Base-by-base conservation (phyloP, 768 basidiomycete species). In the Lactifluus piperatus region DNA sequence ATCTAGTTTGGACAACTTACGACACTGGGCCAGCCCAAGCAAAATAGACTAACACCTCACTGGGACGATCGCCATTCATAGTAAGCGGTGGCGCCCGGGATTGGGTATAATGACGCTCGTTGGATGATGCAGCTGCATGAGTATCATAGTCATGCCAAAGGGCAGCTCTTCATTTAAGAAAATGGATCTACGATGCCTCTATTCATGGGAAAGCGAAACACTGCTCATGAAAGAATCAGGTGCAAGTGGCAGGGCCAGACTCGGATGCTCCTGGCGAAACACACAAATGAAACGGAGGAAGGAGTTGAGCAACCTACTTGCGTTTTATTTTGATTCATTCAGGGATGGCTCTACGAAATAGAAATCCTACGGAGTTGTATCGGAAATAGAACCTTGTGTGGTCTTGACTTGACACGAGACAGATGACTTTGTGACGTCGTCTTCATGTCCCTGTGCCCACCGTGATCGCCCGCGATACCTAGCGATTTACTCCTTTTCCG, bases 321-420 rank as follows among this genome's bases (percentile, higher is more conserved):
- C 16, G 11, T 2, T 45, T n/a, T 51, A 5, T 26, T 29, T 44
- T 43, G 22, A 22, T 36, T 36, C 45, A 36, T n/a, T n/a, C n/a
- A n/a, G n/a, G 22, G 13, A 41, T 34, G 5, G 0, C 36, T 27
- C n/a, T 51, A 36, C 50, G 8, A 45, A 51, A 45, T 45, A 26
- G 32, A 51, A 46, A 10, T 36, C 43, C 18, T 45, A 24, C 57
- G 57, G 57, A 58, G 57, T 58, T 51, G 32, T 36, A 16, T 34
- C 30, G 10, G n/a, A 5, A 45, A 44, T 16, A 51, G 10, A 11
- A 14, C 11, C n/a, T n/a, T 37, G 36, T 37, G 11, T 27, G 41
- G 7, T 22, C 43, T 41, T 32, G 13, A 16, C 18, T 18, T 44
- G 43, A 30, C 30, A 14, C 26, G 16, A 34, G 24, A n/a, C 50